phyloP scores from a whole-genome alignment of 441 rosid genomes.

The Manihot esculenta region DNA sequence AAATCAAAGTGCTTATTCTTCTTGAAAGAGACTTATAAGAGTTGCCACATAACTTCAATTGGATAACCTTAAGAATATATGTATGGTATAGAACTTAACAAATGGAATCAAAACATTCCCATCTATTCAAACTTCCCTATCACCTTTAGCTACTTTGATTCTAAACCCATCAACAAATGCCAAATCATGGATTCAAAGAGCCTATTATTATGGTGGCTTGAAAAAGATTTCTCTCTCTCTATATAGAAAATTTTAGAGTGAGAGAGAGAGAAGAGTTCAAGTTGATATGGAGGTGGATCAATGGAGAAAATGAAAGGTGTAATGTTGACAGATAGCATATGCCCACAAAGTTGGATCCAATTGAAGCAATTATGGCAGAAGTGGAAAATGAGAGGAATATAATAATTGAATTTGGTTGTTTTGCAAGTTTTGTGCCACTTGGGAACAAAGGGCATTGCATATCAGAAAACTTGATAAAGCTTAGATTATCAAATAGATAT shows the following conservation, averaged over 20 bases:
- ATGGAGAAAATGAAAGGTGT: not conserved
- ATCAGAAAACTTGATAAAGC: no score
- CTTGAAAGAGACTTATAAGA: not conserved
- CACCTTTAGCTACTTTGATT: conserved; percentile 8
- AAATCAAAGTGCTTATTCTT: not conserved
- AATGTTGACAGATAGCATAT: conserved; percentile 1
- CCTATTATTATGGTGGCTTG: conserved; percentile 11
- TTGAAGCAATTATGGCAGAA: not conserved
- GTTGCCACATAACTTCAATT: not conserved
- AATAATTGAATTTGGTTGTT: not conserved
- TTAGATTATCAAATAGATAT: no score
- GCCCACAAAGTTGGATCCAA: not conserved
- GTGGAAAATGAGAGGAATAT: not conserved
- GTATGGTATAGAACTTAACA: not conserved
- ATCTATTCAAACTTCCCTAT: not conserved
- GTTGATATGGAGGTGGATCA: not conserved
- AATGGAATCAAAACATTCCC: conserved; percentile 9
- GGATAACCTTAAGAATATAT: not conserved
- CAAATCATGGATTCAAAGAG: conserved; percentile 5
- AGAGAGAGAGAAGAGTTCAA: no score
- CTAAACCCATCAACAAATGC: not conserved
- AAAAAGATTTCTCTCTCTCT: not conserved
- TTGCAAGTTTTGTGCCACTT: not conserved
- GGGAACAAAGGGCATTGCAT: not conserved
- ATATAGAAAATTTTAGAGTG: no score